Percentiles rank a stretch among this genome's conserved stretches.
Conservation (phyloP, 2,329 filamentous ascomycete genomes). For the Fusarium citri region DNA sequence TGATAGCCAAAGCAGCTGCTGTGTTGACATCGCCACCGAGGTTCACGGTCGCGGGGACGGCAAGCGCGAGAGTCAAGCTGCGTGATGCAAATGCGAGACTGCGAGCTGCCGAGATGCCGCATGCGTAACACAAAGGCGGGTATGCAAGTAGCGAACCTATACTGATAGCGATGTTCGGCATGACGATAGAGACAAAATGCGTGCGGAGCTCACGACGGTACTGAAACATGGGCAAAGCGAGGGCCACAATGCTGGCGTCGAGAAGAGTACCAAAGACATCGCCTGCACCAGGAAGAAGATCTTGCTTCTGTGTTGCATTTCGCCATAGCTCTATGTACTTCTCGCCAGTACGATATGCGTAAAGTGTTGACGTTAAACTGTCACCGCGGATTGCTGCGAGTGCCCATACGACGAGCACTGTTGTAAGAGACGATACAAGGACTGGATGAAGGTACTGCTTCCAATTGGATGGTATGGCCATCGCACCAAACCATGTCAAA, state of each 20-base stretch:
- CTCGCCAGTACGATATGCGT: constrained; percentile 62
- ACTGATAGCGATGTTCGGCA: constrained; percentile 64
- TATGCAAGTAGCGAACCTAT: constrained; percentile 68
- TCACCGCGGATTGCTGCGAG: constrained; percentile 60
- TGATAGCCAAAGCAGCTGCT: constrained; percentile 67
- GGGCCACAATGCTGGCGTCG: constrained; percentile 68
- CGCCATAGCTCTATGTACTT: constrained; percentile 66
- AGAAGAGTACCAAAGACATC: constrained; percentile 66
- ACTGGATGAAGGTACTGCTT: constrained; percentile 68
- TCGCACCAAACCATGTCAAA: constrained; percentile 63
- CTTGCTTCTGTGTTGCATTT: constrained; percentile 39
- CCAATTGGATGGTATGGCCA: constrained; percentile 61
- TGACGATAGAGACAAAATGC: constrained; percentile 65
- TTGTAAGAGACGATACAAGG: constrained; percentile 64
- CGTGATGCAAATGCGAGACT: constrained; percentile 67
- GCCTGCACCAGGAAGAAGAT: constrained; percentile 62
- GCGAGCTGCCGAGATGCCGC: constrained; percentile 65
- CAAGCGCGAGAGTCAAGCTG: constrained; percentile 70
- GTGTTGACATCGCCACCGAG: constrained; percentile 68
- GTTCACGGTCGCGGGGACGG: constrained; percentile 66
- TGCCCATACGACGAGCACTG: constrained; percentile 65
- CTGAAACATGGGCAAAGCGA: constrained; percentile 71
- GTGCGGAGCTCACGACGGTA: constrained; percentile 66
- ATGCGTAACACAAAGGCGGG: constrained; percentile 63
- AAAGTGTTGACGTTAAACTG: constrained; percentile 55